These are phyloP conservation scores for Rhizophora apiculata DNA, from an alignment of 345 rosid genomes.

Conservation along the genomic window DNA sequence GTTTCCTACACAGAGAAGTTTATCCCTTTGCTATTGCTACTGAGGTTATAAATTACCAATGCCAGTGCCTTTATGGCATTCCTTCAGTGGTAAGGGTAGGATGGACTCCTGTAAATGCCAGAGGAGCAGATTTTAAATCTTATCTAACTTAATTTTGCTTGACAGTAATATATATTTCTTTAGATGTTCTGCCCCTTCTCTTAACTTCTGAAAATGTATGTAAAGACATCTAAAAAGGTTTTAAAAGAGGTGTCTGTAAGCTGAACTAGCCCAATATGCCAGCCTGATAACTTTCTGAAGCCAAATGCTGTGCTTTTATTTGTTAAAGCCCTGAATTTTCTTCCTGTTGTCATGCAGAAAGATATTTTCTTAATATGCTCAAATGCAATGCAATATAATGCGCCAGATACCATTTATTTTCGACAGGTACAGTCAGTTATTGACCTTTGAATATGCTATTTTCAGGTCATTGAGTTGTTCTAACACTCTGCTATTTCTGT, in stretches of 20 bases:
- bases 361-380: conserved; percentile 28
- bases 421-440: conserved; percentile 19
- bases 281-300: conserved; percentile 8
- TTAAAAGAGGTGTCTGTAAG: not conserved
- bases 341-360: conserved; percentile 21
- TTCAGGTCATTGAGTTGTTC: not conserved
- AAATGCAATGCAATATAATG: conserved; percentile 36
- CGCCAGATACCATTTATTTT: conserved; percentile 31
- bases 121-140: not conserved
- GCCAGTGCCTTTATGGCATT: not conserved
- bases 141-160: too few relatives aligned
- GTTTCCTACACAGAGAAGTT: not conserved
- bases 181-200: conserved; percentile 7
- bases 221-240: not conserved
- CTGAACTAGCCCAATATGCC: not conserved
- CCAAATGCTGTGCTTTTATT: not conserved
- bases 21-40: not conserved
- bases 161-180: not conserved
- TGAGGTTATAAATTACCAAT: not conserved
- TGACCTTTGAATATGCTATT: conserved; percentile 3
- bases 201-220: not conserved
- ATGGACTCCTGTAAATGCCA: not conserved
- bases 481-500: not conserved
- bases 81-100: not conserved
- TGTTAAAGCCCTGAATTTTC: conserved; percentile 7